Evolutionary conservation across 306 rosid species (phyloP).

Genomic region (Quercus variabilis): DNA sequence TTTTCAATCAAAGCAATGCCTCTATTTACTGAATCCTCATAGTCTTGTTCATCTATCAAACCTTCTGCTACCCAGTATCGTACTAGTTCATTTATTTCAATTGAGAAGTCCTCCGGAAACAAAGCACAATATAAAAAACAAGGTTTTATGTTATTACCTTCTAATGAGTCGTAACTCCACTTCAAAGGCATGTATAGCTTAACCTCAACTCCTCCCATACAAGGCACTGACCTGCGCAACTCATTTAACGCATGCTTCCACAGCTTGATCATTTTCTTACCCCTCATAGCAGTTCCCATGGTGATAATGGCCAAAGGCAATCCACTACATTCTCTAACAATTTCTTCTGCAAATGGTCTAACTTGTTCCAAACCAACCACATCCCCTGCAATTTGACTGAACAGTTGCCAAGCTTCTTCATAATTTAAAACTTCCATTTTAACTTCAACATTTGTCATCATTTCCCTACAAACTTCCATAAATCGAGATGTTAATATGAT

Average conservation of each 20-base stretch:
- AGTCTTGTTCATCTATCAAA: too few relatives aligned
- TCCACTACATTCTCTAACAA: slow-evolving; percentile 16
- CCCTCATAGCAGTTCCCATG: background rate
- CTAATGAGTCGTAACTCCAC: background rate
- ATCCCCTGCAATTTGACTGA: slow-evolving; percentile 10
- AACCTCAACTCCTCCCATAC: background rate
- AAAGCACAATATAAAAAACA: too few relatives aligned
- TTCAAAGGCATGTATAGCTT: slow-evolving; percentile 2
- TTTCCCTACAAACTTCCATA: slow-evolving; percentile 8
- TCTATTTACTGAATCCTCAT: background rate
- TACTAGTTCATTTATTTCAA: background rate
- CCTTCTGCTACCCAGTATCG: too few relatives aligned
- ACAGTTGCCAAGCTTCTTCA: slow-evolving; percentile 19
- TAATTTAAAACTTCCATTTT: slow-evolving; percentile 7
- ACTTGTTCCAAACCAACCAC: background rate
- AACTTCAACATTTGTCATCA: background rate
- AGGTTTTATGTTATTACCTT: too few relatives aligned
- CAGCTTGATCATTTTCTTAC: slow-evolving; percentile 13
- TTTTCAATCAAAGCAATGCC: slow-evolving; percentile 5
- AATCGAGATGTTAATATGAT: slow-evolving; percentile 14
- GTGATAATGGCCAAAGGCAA: slow-evolving; percentile 12
- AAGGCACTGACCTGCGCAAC: background rate
- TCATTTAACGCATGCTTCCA: background rate
- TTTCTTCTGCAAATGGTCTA: slow-evolving; percentile 8
- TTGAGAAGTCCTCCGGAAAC: background rate